A percentile compares a stretch with the other conserved stretches of the same genome.
Evolutionary conservation across 2,329 filamentous ascomycete species (phyloP).

Genomic region (Sarocladiaceae sp.): DNA sequence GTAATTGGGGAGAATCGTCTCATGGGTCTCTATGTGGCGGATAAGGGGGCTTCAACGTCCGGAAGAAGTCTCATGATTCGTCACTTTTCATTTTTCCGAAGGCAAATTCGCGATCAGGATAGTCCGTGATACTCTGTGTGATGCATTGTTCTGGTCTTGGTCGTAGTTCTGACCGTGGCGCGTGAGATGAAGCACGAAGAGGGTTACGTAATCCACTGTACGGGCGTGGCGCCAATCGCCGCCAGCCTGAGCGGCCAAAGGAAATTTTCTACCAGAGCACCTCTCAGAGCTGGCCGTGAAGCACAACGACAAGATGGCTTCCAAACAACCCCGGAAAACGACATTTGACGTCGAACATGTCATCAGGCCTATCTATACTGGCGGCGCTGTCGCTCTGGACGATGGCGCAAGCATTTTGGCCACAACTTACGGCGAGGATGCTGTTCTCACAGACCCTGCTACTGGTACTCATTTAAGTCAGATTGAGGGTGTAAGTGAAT

Average conservation of each 20-base stretch:
- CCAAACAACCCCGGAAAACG: slow-evolving; percentile 64
- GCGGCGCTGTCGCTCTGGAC: slow-evolving; percentile 80
- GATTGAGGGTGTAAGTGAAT: slow-evolving; percentile 68
- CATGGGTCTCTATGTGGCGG: too few species aligned
- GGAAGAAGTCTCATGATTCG: too few species aligned
- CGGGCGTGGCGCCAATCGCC: slow-evolving; percentile 5
- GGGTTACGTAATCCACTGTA: slow-evolving; percentile 2
- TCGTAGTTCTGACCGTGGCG: too few species aligned
- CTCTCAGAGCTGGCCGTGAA: slow-evolving; percentile 11
- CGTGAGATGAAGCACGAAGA: too few species aligned
- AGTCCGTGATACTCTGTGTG: too few species aligned
- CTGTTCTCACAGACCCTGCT: slow-evolving; percentile 74
- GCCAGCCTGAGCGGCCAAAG: slow-evolving; percentile 7
- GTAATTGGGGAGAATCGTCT: too few species aligned
- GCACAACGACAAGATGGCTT: slow-evolving; percentile 43
- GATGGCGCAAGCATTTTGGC: slow-evolving; percentile 75
- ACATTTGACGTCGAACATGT: slow-evolving; percentile 81
- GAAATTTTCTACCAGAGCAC: slow-evolving; percentile 10
- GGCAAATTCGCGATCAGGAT: neutral
- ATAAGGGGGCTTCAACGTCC: too few species aligned
- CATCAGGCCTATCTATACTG: slow-evolving; percentile 90
- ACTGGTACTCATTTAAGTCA: slow-evolving; percentile 76
- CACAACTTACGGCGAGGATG: slow-evolving; percentile 88
- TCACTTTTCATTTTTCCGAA: too few species aligned
- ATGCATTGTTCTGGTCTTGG: too few species aligned